Percentiles rank a stretch among this genome's conserved stretches.
These are phyloP conservation scores for Medicago arabica DNA, from an alignment of 306 rosid genomes.

Conservation along the genomic window DNA sequence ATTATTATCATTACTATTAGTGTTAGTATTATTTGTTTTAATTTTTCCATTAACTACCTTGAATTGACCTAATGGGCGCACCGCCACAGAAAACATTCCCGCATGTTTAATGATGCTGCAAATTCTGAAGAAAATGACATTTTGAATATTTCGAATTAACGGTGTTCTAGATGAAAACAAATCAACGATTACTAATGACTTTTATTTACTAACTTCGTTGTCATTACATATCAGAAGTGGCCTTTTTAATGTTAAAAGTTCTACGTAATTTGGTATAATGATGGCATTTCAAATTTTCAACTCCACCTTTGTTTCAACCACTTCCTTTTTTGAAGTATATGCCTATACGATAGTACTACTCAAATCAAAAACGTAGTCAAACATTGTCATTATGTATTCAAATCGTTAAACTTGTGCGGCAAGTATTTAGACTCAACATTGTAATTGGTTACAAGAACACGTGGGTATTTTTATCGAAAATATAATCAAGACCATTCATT, in stretches of 20 bases:
- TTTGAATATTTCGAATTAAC: neutral
- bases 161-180: neutral
- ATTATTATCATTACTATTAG: too few species aligned
- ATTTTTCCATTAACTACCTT: neutral
- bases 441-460: too few species aligned
- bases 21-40: neutral
- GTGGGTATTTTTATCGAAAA: too few species aligned
- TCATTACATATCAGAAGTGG: neutral
- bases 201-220: too few species aligned
- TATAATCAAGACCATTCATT: too few species aligned
- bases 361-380: neutral
- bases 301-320: neutral
- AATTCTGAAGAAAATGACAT: neutral
- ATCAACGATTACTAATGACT: neutral
- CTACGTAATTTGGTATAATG: conserved; percentile 1
- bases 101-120: conserved; percentile 4
- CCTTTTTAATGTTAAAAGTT: neutral
- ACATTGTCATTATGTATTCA: too few species aligned
- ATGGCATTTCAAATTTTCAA: neutral
- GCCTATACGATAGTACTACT: neutral
- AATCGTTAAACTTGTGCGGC: too few species aligned
- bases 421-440: too few species aligned
- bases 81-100: conserved; percentile 7
- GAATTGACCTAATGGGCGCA: neutral
- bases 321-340: neutral